Conservation (phyloP, 1,284 basidiomycete species). For the Tilletiaria anomala region DNA sequence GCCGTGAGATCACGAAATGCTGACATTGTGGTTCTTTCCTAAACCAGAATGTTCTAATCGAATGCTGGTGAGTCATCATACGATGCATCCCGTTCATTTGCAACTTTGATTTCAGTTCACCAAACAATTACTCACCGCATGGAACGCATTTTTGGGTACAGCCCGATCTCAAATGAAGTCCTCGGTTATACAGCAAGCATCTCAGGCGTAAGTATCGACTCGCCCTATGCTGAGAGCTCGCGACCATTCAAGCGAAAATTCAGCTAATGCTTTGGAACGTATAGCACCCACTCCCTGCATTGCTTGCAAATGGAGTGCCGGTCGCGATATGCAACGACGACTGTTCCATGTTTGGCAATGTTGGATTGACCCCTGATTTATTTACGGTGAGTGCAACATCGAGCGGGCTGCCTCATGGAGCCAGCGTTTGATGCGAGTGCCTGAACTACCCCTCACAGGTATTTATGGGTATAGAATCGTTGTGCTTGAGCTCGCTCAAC, state of each 20-base stretch:
- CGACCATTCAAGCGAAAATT: constrained; percentile 47
- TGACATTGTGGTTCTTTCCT: no score
- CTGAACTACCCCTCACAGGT: constrained; percentile 8
- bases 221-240: constrained; percentile 39
- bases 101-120: no score
- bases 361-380: constrained; percentile 44
- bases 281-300: constrained; percentile 54
- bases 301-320: constrained; percentile 56
- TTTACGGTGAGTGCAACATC: constrained; percentile 8
- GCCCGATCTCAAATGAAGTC: constrained; percentile 29
- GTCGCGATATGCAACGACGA: constrained; percentile 60
- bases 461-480: constrained; percentile 6
- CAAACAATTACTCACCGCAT: no score
- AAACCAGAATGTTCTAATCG: constrained; percentile 53
- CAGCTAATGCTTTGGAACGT: background rate
- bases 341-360: constrained; percentile 59
- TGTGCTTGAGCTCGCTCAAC: constrained; percentile 10
- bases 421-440: background rate
- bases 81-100: no score
- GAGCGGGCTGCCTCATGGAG: background rate
- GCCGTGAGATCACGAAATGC: no score
- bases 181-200: constrained; percentile 11
- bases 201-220: constrained; percentile 2
- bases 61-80: no score
- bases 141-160: no score